A percentile compares a stretch with the other conserved stretches of the same genome.
phyloP scores from a whole-genome alignment of 2,329 filamentous ascomycete species.

The Trichoderma gracile region DNA sequence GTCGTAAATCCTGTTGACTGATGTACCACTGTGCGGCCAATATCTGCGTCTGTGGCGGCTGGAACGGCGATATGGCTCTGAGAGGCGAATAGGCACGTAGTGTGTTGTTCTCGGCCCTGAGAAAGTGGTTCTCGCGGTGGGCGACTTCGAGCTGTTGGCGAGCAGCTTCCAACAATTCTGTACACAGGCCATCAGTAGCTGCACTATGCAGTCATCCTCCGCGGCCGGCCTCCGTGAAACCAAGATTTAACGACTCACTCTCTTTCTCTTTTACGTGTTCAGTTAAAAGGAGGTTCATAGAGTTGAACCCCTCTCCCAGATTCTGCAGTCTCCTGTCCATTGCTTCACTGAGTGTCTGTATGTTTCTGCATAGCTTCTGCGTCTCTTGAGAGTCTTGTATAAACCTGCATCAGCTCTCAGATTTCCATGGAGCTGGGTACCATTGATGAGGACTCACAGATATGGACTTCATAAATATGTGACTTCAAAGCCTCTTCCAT shows the following conservation, averaged over 20 bases:
- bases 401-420: not conserved
- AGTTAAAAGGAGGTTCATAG: not conserved
- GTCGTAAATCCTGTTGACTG: not conserved
- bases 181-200: not conserved
- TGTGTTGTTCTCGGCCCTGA: not conserved
- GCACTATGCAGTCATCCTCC: too few relatives aligned
- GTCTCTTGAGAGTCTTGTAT: slow-evolving; percentile 1
- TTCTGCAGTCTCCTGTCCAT: not conserved
- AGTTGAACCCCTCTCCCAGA: not conserved
- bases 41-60: not conserved
- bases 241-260: not conserved
- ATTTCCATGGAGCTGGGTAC: not conserved
- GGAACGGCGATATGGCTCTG: not conserved
- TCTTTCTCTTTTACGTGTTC: slow-evolving; percentile 10
- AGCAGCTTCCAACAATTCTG: not conserved
- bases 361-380: not conserved
- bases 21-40: not conserved
- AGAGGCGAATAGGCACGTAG: not conserved
- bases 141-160: not conserved
- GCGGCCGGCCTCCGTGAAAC: not conserved
- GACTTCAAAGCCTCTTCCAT: not conserved
- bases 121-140: not conserved
- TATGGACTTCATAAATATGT: not conserved
- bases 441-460: too few relatives aligned
- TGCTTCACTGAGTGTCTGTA: not conserved